A percentile compares a stretch with the other conserved stretches of the same genome.
These are phyloP conservation scores for Colletotrichum endophyticum DNA, from an alignment of 2,329 filamentous ascomycete species.

Conservation along the genomic window DNA sequence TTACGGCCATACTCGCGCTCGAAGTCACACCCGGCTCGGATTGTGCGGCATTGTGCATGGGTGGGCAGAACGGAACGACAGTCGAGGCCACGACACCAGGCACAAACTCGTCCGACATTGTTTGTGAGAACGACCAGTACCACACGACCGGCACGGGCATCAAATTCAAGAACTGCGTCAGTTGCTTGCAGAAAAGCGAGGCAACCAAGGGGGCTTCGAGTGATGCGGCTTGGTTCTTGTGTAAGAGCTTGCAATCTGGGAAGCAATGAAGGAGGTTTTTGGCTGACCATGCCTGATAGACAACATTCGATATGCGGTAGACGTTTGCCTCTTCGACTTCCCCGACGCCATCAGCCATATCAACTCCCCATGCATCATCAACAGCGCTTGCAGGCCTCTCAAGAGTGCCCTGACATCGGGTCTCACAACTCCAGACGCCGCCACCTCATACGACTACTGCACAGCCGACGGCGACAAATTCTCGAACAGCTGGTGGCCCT, in stretches of 20 bases:
- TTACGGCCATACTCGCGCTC: constrained; percentile 32
- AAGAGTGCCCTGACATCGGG: constrained; percentile 40
- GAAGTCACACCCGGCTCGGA: constrained; percentile 55
- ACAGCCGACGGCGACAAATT: constrained; percentile 39
- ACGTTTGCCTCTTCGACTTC: constrained; percentile 49
- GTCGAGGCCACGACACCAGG: constrained; percentile 39
- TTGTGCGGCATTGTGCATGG: constrained; percentile 53
- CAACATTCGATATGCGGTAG: constrained; percentile 53
- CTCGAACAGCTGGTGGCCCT: constrained; percentile 36
- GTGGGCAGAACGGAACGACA: constrained; percentile 36
- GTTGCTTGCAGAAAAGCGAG: constrained; percentile 52
- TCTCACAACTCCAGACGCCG: constrained; percentile 26
- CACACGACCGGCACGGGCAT: constrained; percentile 40
- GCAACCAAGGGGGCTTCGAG: constrained; percentile 34
- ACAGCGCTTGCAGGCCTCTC: constrained; percentile 45
- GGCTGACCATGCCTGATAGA: constrained; percentile 34
- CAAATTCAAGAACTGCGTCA: constrained; percentile 51
- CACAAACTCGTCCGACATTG: constrained; percentile 52
- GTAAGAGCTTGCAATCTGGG: too few species aligned
- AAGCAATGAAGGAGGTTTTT: too few species aligned
- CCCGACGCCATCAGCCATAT: constrained; percentile 24
- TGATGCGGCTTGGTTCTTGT: too few species aligned
- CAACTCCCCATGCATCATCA: constrained; percentile 48
- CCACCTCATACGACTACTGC: constrained; percentile 45
- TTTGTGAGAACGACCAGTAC: constrained; percentile 48